Evolutionary conservation across 2,329 filamentous ascomycete species (phyloP), one percentile per base, ranked within the genome.

Genomic region (Penicillium hesseltinei): DNA sequence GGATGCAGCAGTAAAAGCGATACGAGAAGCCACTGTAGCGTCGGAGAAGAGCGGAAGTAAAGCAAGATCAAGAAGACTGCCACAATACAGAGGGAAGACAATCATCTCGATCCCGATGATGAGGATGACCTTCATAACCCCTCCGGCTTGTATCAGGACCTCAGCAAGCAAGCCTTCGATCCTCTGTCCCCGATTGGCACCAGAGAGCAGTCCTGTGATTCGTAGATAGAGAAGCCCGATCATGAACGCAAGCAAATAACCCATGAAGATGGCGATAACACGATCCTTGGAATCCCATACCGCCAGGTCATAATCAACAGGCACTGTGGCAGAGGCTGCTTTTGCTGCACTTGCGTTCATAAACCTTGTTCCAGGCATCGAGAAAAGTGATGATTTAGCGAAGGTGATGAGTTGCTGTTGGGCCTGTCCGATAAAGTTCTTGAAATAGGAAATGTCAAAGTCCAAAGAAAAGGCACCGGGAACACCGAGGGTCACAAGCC

Each of bases 101-200:
- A 99, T 87, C 94, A 99, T 99, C 77, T 99, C 94, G 67, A 99
- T 99, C 63, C 92, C 94, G 64, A 99, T 99, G 68, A 99, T 97
- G 59, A 97, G 79, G 50, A 99, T 96, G 23, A 99, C 94, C 74
- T 99, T 99, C 81, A 97, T 87, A 10, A 99, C 93, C 15, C 95
- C 94, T 42, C 94, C 95, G 47, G 94, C 94, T 80, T 99, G 95
- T 62, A 92, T 88, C 23, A 99, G 81, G 1, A 88, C 82, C 62
- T 97, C 93, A 25, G 93, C 88, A 57, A 78, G 65, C 42, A 97
- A 75, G 8, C 88, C 89, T 72, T 97, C 92, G 4, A 84, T 75
- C 60, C 79, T 80, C 57, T 83, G 82, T 5, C 80, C 80, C 50
- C 81, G 75, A 47, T 80, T 78, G 3, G 80, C 79, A 27, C 77